Base-by-base conservation (phyloP, 75 land plant genomes). In the Chamaecyparis obtusa region DNA sequence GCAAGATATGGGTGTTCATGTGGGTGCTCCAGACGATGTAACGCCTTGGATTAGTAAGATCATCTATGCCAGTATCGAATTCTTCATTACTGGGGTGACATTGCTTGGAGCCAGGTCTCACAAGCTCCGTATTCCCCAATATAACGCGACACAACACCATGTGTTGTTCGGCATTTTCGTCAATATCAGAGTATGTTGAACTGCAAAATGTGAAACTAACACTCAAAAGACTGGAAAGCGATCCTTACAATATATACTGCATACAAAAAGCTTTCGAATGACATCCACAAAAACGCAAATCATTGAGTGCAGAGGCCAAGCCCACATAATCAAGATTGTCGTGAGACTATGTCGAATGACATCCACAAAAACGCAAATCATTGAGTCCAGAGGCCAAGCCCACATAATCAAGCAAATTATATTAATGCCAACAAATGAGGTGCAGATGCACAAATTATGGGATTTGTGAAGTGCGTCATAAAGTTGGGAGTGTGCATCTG, bases 151-250 rank as follows among this genome's bases (percentile, higher is more conserved):
- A 93, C 80, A 93, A 82, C 37, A 93, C 88, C 87, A 93, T 88
- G 85, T 93, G 94, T 72, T 92, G 94, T 57, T 88, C 91, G 36
- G 92, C 93, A 51, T 90, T 93, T 90, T 93, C 94, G 88, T 93
- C 94, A 93, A 87, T 85, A 93, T 93, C 94, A 60, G 92, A 78
- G 86, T 90, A 90, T 67, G 79, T 13, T 35, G 87, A 69, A 88
- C 93, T 94, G 87, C 43, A 55, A 83, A 24, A 1, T 4, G 32
- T 13, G 24, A 27, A 41, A 9, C 21, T 44, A 24, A 17, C 71
- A 39, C 80, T 13, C 30, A 21, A 86, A 74, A 27, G 64, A 85
- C 64, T 87, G 89, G 89, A 35, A 94, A 86, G 89, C 91, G 43
- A 91, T 89, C 36, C 69, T 64, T 64, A 7, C n/a, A 24, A 64